Evolutionary conservation across 768 basidiomycete species (phyloP).

Genomic region (Kwoniella botswanensis): DNA sequence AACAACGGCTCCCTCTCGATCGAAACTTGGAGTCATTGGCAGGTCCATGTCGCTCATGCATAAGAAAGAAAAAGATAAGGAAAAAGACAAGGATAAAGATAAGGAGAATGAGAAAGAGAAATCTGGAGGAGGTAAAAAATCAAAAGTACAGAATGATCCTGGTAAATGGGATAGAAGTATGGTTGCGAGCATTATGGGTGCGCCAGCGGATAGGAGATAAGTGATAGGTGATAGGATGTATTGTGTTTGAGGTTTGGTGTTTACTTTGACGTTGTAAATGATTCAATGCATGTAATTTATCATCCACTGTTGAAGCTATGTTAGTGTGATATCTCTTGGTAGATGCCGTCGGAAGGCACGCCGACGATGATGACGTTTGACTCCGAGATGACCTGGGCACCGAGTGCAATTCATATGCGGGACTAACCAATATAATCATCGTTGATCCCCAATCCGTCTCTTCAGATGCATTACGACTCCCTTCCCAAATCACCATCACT

Average conservation of each 20-base stretch:
- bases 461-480: too few relatives aligned
- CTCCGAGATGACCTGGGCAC: not conserved
- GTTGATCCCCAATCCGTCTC: too few relatives aligned
- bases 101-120: slow-evolving; percentile 28
- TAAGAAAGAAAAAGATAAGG: slow-evolving; percentile 7
- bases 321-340: too few relatives aligned
- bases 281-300: not conserved
- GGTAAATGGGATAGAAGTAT: slow-evolving; percentile 51
- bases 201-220: slow-evolving; percentile 33
- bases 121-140: slow-evolving; percentile 11
- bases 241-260: not conserved
- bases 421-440: too few relatives aligned
- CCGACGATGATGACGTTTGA: not conserved
- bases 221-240: not conserved
- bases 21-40: slow-evolving; percentile 36
- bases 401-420: too few relatives aligned
- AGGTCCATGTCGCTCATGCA: slow-evolving; percentile 33
- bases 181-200: slow-evolving; percentile 54
- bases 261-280: not conserved
- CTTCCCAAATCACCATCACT: too few relatives aligned
- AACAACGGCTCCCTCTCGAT: slow-evolving; percentile 9
- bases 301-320: not conserved
- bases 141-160: slow-evolving; percentile 40
- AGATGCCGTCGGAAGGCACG: too few relatives aligned
- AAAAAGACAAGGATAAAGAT: slow-evolving; percentile 25